Percentiles rank a stretch among this genome's conserved stretches.
Conservation (phyloP, 1,284 basidiomycete genomes). For the Earliella scabrosa region DNA sequence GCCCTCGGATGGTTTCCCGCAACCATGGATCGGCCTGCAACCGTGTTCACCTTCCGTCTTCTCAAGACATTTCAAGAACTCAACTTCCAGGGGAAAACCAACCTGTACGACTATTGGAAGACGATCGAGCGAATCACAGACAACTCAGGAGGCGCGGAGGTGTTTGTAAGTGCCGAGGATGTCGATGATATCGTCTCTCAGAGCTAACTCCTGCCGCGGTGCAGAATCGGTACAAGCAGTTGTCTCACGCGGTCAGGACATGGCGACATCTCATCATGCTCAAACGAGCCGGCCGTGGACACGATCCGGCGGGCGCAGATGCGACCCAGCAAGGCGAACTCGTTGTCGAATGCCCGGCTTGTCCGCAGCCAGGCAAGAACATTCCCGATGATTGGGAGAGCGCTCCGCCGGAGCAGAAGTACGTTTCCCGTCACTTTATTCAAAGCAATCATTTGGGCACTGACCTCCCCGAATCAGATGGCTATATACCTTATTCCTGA, state of each 20-base stretch:
- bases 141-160: slow-evolving; percentile 7
- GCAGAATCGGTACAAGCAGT: slow-evolving; percentile 12
- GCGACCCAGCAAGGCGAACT: slow-evolving; percentile 21
- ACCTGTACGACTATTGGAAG: slow-evolving; percentile 18
- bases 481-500: slow-evolving; percentile 30
- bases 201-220: not conserved
- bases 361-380: slow-evolving; percentile 29
- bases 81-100: slow-evolving; percentile 15
- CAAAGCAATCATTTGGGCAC: too few relatives aligned
- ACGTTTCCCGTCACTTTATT: not conserved
- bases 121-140: slow-evolving; percentile 16
- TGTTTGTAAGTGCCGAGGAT: not conserved
- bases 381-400: slow-evolving; percentile 24
- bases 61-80: slow-evolving; percentile 21
- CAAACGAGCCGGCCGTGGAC: slow-evolving; percentile 29
- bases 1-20: slow-evolving; percentile 21
- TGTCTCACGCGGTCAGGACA: not conserved
- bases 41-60: slow-evolving; percentile 17
- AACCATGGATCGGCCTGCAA: not conserved
- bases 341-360: too few relatives aligned
- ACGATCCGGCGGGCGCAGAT: slow-evolving; percentile 17
- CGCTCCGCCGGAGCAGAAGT: slow-evolving; percentile 13
- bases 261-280: slow-evolving; percentile 28
- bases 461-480: slow-evolving; percentile 16
- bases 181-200: not conserved